Evolutionary conservation across 768 basidiomycete genomes (phyloP).

Genomic region (Mycena rosella): DNA sequence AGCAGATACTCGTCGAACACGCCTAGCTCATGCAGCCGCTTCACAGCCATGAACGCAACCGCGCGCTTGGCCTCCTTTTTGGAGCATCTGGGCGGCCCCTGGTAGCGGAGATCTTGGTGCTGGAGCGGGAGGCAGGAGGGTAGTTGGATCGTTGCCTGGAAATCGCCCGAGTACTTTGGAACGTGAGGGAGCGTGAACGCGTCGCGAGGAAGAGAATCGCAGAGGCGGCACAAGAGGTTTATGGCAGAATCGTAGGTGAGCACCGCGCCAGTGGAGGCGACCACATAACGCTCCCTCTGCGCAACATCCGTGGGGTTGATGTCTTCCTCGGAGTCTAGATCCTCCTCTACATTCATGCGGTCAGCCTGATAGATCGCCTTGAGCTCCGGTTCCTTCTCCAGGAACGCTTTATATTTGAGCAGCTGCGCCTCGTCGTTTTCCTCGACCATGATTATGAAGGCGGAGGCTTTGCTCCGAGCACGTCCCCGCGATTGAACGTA

Average conservation of each 20-base stretch:
- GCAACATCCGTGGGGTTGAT: conserved; percentile 67
- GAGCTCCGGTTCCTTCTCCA: conserved; percentile 73
- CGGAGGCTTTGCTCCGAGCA: conserved; percentile 81
- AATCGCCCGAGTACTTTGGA: conserved; percentile 75
- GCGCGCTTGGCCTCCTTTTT: conserved; percentile 89
- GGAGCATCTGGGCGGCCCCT: conserved; percentile 70
- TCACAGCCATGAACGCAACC: conserved; percentile 84
- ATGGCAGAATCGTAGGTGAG: conserved; percentile 85
- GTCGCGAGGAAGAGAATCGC: conserved; percentile 81
- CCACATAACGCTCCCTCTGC: conserved; percentile 79
- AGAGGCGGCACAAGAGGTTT: conserved; percentile 78
- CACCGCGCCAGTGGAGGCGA: conserved; percentile 79
- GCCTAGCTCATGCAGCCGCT: conserved; percentile 73
- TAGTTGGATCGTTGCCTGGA: conserved; percentile 67
- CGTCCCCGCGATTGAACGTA: conserved; percentile 93
- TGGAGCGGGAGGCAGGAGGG: conserved; percentile 77
- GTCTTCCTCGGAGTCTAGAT: conserved; percentile 46
- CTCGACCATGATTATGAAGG: conserved; percentile 86
- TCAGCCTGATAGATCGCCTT: conserved; percentile 70
- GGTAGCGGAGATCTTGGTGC: conserved; percentile 63
- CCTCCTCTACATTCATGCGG: conserved; percentile 55
- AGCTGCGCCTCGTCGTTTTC: conserved; percentile 68
- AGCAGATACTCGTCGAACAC: conserved; percentile 88
- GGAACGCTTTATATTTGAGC: conserved; percentile 69
- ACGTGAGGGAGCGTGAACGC: conserved; percentile 69